These are phyloP conservation scores for Neofusicoccum sp. DNA, from an alignment of 2,329 filamentous ascomycete genomes.

Conservation along the genomic window DNA sequence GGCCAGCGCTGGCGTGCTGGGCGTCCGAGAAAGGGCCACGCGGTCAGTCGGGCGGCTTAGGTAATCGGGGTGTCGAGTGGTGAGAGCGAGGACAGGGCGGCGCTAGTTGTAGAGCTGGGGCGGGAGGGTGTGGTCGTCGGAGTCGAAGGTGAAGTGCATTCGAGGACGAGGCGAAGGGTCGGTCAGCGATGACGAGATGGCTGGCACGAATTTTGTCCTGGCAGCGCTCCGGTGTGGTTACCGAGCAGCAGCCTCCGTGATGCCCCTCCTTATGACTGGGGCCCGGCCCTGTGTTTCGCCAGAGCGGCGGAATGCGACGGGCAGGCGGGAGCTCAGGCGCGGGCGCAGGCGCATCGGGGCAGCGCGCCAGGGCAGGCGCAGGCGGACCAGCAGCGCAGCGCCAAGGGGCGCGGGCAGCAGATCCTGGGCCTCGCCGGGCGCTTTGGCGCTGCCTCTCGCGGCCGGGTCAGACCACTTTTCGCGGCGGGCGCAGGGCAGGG, in stretches of 20 bases:
- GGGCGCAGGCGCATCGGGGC: constrained; percentile 1
- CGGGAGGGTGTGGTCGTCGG: constrained; percentile 13
- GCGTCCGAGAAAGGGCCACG: constrained; percentile 18
- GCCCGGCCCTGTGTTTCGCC: constrained; percentile 16
- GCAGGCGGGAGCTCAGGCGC: background rate
- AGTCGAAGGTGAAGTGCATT: constrained; percentile 20
- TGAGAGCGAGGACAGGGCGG: constrained; percentile 11
- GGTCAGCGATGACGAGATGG: constrained; percentile 21
- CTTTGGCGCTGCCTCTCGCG: constrained; percentile 1
- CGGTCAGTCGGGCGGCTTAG: constrained; percentile 18
- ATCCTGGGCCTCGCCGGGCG: constrained; percentile 8
- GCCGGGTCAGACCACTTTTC: constrained; percentile 17
- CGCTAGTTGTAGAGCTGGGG: constrained; percentile 20
- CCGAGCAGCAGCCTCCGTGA: constrained; percentile 19
- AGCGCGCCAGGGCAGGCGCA: constrained; percentile 13
- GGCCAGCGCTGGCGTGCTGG: background rate
- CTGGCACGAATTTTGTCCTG: constrained; percentile 20
- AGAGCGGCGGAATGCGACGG: constrained; percentile 18
- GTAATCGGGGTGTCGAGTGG: constrained; percentile 16
- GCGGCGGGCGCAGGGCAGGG: background rate
- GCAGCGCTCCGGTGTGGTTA: constrained; percentile 13
- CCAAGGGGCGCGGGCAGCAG: constrained; percentile 18
- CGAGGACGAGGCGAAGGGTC: constrained; percentile 8
- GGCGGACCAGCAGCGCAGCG: constrained; percentile 14
- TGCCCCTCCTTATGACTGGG: constrained; percentile 21